Conservation (phyloP, 768 basidiomycete species). For the Pilatotrama ljubarskyi region DNA sequence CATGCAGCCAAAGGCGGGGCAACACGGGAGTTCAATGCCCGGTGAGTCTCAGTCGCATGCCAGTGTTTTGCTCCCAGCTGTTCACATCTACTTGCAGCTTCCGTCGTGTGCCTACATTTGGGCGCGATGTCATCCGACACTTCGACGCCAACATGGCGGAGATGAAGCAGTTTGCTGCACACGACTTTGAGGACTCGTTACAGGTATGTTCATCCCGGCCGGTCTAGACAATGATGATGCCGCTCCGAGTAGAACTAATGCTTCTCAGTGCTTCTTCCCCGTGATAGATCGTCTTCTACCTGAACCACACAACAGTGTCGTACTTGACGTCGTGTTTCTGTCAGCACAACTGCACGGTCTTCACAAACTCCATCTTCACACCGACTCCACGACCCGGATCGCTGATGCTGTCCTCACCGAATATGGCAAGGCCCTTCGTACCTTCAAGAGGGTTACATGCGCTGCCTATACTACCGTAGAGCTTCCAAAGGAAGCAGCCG, state of each 20-base stretch:
- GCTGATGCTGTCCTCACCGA: conserved; percentile 25
- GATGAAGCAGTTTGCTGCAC: conserved; percentile 22
- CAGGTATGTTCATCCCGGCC: conserved; percentile 17
- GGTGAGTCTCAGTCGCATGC: conserved; percentile 11
- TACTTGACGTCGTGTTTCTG: conserved; percentile 28
- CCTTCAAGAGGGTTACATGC: conserved; percentile 32
- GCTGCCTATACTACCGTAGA: conserved; percentile 29
- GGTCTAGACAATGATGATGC: neutral
- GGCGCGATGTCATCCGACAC: conserved; percentile 23
- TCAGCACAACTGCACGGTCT: conserved; percentile 36
- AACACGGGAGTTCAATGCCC: conserved; percentile 13
- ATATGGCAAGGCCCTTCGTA: conserved; percentile 15
- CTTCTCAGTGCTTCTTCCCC: conserved; percentile 37
- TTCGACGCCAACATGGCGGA: conserved; percentile 25
- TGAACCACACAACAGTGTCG: conserved; percentile 21
- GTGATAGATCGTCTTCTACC: conserved; percentile 36
- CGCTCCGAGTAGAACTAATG: neutral
- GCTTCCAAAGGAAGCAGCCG: conserved; percentile 4
- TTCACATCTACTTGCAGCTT: conserved; percentile 15
- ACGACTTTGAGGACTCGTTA: neutral
- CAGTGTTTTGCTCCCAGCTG: neutral
- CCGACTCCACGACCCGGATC: conserved; percentile 24
- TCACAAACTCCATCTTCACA: conserved; percentile 38
- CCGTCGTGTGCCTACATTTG: conserved; percentile 29
- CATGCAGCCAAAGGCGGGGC: neutral